Conservation (phyloP, 441 rosid genomes). For the Oxalis stricta region DNA sequence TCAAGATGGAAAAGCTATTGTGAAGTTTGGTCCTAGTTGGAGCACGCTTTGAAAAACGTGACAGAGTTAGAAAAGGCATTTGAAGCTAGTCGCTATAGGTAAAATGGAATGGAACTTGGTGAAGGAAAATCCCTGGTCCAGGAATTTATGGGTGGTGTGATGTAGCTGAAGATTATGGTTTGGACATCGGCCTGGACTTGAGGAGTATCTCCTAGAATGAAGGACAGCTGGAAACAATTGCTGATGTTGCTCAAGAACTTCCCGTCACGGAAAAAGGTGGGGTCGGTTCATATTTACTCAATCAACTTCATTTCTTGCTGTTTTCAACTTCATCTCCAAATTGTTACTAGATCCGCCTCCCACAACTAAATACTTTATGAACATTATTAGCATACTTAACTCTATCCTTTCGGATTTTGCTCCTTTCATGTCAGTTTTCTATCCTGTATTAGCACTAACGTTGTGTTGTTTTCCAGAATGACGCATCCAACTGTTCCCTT, state of each 20-base stretch:
- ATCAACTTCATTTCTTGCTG: conserved; percentile 26
- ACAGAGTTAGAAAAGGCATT: conserved; percentile 54
- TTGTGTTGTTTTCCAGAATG: conserved; percentile 33
- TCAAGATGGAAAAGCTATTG: conserved; percentile 40
- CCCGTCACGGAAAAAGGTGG: conserved; percentile 13
- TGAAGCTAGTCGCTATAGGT: conserved; percentile 25
- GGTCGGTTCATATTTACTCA: conserved; percentile 37
- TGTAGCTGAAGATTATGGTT: conserved; percentile 43
- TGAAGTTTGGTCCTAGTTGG: conserved; percentile 50
- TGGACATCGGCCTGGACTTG: conserved; percentile 46
- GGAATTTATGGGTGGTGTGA: conserved; percentile 69
- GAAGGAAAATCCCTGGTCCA: conserved; percentile 18
- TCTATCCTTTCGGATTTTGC: neutral
- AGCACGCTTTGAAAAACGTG: conserved; percentile 39
- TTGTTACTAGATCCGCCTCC: no score
- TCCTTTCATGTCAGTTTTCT: neutral
- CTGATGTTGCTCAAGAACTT: conserved; percentile 36
- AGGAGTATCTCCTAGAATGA: conserved; percentile 46
- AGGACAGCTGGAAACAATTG: conserved; percentile 45
- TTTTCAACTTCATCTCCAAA: no score
- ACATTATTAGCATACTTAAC: no score
- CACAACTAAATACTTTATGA: conserved; percentile 7
- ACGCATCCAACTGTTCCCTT: conserved; percentile 46
- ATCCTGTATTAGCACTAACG: conserved; percentile 7
- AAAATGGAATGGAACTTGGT: conserved; percentile 41